Evolutionary conservation across 306 rosid genomes (phyloP).

Genomic region (Lupinus albus): DNA sequence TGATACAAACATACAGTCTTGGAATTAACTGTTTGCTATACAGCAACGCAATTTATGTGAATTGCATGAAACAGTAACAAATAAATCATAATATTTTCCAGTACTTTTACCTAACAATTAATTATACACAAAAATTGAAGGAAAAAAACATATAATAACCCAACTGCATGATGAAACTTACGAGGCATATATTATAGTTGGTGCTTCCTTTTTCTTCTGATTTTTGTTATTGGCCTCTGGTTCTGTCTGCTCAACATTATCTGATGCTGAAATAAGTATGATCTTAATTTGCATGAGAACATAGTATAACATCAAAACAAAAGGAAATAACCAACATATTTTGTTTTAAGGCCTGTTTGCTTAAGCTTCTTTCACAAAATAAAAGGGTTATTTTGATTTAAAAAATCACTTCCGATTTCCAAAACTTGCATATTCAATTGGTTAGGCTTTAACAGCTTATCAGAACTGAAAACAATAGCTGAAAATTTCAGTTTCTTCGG

Average conservation of each 20-base stretch:
- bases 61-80: slow-evolving; percentile 18
- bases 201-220: slow-evolving; percentile 67
- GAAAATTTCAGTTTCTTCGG: too few relatives aligned
- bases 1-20: not conserved
- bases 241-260: slow-evolving; percentile 47
- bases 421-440: too few relatives aligned
- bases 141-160: not conserved
- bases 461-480: too few relatives aligned
- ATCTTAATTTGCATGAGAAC: not conserved
- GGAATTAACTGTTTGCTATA: slow-evolving; percentile 7
- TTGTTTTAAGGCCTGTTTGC: too few relatives aligned
- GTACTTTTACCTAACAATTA: not conserved
- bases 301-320: not conserved
- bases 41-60: not conserved
- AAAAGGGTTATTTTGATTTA: too few relatives aligned
- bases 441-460: too few relatives aligned
- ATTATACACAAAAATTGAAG: not conserved
- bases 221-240: slow-evolving; percentile 48
- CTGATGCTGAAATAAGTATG: slow-evolving; percentile 42
- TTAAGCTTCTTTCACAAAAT: too few relatives aligned
- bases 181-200: slow-evolving; percentile 85
- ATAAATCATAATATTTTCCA: slow-evolving; percentile 3
- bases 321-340: not conserved
- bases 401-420: too few relatives aligned
- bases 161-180: slow-evolving; percentile 43